These are phyloP conservation scores for Musa itinerans DNA, from an alignment of 176 grass and related monocot species.

Conservation along the genomic window DNA sequence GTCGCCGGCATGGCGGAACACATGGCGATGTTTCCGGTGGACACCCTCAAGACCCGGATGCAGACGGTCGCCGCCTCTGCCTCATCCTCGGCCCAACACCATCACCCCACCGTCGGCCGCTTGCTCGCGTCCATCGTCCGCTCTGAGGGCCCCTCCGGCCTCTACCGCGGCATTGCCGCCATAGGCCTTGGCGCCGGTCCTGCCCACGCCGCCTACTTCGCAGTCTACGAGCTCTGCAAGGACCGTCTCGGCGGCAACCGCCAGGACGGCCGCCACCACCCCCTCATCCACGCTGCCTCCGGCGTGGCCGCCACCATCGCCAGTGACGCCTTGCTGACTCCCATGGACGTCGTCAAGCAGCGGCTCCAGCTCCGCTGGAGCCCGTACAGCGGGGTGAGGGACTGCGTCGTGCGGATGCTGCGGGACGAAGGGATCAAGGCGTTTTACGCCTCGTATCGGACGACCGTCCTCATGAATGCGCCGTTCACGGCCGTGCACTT, in stretches of 20 bases:
- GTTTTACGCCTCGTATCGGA: conserved; percentile 2
- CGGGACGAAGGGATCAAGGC: background rate
- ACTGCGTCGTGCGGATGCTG: conserved; percentile 2
- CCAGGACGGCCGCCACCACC: background rate
- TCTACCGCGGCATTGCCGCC: conserved; percentile 2
- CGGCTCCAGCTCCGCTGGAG: conserved; percentile 1
- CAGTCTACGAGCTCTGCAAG: background rate
- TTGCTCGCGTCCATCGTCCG: background rate
- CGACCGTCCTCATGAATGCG: conserved; percentile 4
- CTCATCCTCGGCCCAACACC: background rate
- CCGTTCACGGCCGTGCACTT: conserved; percentile 7
- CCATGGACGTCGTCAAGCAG: conserved; percentile 7
- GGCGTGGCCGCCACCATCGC: background rate
- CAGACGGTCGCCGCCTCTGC: background rate
- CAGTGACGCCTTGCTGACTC: background rate
- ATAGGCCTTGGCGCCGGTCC: conserved; percentile 3
- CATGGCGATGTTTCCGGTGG: conserved; percentile 1
- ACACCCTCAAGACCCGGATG: conserved; percentile 6
- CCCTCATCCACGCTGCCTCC: background rate
- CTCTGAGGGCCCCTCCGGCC: background rate
- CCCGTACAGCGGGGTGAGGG: conserved; percentile 1
- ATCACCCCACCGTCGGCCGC: background rate
- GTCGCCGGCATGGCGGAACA: background rate
- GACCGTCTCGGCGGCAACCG: background rate
- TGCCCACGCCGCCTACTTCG: conserved; percentile 1